Evolutionary conservation across 192 early-diverging fungal species (phyloP).

Genomic region (Backusella psychrophila): DNA sequence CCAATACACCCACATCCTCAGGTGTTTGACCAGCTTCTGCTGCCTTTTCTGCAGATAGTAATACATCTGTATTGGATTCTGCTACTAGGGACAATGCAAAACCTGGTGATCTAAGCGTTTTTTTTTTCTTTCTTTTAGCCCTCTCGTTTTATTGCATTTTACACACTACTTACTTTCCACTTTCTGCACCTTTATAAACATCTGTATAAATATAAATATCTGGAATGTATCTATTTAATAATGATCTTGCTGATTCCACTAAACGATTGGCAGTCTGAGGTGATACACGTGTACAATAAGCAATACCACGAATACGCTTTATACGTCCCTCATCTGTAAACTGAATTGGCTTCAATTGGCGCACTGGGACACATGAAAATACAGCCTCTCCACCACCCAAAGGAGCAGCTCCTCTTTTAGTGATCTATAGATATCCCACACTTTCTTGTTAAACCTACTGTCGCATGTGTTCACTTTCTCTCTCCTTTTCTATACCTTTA

Average conservation of each 20-base stretch:
- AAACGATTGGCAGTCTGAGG: conserved; percentile 95
- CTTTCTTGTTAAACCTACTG: neutral
- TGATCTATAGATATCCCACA: conserved; percentile 51
- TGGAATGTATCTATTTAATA: conserved; percentile 92
- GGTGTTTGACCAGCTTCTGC: conserved; percentile 80
- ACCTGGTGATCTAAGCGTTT: conserved; percentile 69
- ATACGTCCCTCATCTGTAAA: conserved; percentile 85
- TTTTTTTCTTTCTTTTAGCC: neutral
- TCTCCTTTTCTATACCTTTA: conserved; percentile 54
- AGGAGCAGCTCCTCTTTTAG: conserved; percentile 86
- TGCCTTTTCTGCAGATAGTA: conserved; percentile 85
- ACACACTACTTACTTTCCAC: conserved; percentile 55
- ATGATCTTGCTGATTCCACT: conserved; percentile 79
- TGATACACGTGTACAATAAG: conserved; percentile 83
- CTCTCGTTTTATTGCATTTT: neutral
- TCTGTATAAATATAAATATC: conserved; percentile 98
- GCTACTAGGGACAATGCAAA: conserved; percentile 92
- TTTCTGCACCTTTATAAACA: conserved; percentile 94
- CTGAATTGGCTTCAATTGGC: conserved; percentile 72
- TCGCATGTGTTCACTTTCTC: neutral
- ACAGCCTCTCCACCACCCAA: conserved; percentile 89
- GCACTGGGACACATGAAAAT: conserved; percentile 85
- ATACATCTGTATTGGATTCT: conserved; percentile 81
- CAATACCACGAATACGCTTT: conserved; percentile 93
- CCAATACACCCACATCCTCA: conserved; percentile 84